phyloP scores from a whole-genome alignment of 2,329 filamentous ascomycete genomes.

The Phyllosticta citriasiana region DNA sequence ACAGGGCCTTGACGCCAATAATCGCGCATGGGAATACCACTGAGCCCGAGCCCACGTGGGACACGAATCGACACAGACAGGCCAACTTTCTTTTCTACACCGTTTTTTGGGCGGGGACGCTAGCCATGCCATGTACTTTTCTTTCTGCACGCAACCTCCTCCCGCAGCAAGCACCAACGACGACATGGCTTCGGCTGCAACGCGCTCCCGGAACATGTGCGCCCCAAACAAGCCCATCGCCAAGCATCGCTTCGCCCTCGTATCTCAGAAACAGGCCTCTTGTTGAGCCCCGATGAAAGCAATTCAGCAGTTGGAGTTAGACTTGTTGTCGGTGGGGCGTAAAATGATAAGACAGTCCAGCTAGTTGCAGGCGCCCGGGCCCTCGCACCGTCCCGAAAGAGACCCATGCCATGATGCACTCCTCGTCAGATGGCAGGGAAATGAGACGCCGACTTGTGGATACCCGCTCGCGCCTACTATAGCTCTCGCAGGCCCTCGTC shows the following conservation, averaged over 20 bases:
- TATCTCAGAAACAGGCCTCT: not conserved
- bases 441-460: not conserved
- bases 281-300: not conserved
- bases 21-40: not conserved
- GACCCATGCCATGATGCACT: not conserved
- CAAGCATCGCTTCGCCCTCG: not conserved
- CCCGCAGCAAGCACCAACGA: not conserved
- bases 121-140: not conserved
- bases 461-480: constrained; percentile 14
- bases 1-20: not conserved
- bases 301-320: not conserved
- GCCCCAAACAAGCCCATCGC: not conserved
- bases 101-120: not conserved
- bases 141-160: not conserved
- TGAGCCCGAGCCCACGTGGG: not conserved
- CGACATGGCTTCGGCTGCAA: constrained; percentile 14
- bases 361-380: not conserved
- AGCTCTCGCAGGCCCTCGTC: constrained; percentile 39
- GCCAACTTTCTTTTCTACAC: not conserved
- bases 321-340: not conserved
- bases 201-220: constrained; percentile 12
- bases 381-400: not conserved
- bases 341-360: not conserved
- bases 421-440: not conserved
- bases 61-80: not conserved